These are phyloP conservation scores for Macrophomina tecta DNA, from an alignment of 2,329 filamentous ascomycete genomes.

Conservation along the genomic window DNA sequence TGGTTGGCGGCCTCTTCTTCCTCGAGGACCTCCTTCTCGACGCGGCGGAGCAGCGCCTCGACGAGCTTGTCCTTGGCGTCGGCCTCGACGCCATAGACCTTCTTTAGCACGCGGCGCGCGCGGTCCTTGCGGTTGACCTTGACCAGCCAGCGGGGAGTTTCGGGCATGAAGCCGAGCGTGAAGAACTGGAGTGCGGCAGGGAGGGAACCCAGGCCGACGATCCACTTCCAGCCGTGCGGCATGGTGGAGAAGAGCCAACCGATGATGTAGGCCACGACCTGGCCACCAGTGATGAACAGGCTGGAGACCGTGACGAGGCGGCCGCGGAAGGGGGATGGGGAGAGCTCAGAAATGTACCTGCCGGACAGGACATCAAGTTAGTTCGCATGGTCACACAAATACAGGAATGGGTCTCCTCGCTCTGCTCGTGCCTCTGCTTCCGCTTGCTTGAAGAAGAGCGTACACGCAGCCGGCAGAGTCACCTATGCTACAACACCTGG, in stretches of 20 bases:
- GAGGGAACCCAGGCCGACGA: constrained; percentile 83
- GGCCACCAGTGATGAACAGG: constrained; percentile 84
- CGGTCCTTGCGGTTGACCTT: constrained; percentile 66
- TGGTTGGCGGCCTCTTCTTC: constrained; percentile 62
- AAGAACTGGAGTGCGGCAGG: constrained; percentile 75
- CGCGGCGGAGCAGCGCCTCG: constrained; percentile 68
- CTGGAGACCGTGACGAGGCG: constrained; percentile 81
- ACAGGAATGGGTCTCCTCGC: neutral
- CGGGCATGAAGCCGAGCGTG: constrained; percentile 76
- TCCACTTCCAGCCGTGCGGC: constrained; percentile 81
- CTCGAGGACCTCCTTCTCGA: constrained; percentile 76
- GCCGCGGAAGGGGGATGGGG: constrained; percentile 77
- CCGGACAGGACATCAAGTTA: neutral
- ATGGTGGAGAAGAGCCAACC: constrained; percentile 74
- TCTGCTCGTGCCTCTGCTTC: neutral
- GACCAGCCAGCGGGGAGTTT: constrained; percentile 88
- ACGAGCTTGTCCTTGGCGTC: constrained; percentile 50
- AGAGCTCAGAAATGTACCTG: constrained; percentile 81
- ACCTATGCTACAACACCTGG: neutral
- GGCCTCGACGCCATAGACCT: constrained; percentile 61
- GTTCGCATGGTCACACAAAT: neutral
- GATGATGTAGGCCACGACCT: constrained; percentile 71
- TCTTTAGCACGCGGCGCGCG: constrained; percentile 68
- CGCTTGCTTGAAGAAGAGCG: neutral
- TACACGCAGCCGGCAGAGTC: neutral